phyloP scores from a whole-genome alignment of 2,329 filamentous ascomycete genomes.

The Aureobasidium sp. region DNA sequence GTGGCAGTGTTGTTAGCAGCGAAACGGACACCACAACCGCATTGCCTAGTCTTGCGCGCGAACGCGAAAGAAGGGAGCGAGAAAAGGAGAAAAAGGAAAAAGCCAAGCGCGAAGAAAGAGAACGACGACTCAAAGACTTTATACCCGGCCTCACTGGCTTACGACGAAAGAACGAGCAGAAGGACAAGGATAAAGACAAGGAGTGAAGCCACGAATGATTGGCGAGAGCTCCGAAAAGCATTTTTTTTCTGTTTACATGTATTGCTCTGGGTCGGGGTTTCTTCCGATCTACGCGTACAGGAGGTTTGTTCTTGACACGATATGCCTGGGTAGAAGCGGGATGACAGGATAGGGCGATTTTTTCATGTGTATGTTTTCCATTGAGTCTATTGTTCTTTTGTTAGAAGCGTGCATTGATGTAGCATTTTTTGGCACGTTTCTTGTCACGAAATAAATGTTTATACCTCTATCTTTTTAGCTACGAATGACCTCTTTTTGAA shows the following conservation, averaged over 20 bases:
- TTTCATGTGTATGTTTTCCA: not conserved
- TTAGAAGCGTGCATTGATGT: constrained; percentile 8
- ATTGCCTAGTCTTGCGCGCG: constrained; percentile 22
- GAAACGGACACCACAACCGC: constrained; percentile 26
- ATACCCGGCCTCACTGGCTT: constrained; percentile 23
- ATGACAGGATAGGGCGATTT: not conserved
- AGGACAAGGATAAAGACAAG: constrained; percentile 19
- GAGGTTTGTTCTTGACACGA: not conserved
- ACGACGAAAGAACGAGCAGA: constrained; percentile 21
- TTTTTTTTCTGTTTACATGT: not conserved
- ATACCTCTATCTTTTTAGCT: not conserved
- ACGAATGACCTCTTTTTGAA: not conserved
- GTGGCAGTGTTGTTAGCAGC: constrained; percentile 24
- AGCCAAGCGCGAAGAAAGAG: constrained; percentile 30
- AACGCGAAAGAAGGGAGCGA: constrained; percentile 19
- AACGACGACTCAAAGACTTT: constrained; percentile 31
- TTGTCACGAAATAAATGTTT: not conserved
- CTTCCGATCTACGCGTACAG: not conserved
- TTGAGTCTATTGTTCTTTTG: not conserved
- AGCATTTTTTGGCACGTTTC: constrained; percentile 7
- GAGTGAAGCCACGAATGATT: not conserved
- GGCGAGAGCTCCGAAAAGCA: constrained; percentile 7
- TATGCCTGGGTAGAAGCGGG: not conserved
- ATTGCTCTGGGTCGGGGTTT: not conserved
- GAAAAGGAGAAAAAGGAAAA: constrained; percentile 19